Evolutionary conservation across 352 stramenopile genomes (phyloP), one percentile per base, ranked within the genome.

Genomic region (Globisporangium uncinulatum): DNA sequence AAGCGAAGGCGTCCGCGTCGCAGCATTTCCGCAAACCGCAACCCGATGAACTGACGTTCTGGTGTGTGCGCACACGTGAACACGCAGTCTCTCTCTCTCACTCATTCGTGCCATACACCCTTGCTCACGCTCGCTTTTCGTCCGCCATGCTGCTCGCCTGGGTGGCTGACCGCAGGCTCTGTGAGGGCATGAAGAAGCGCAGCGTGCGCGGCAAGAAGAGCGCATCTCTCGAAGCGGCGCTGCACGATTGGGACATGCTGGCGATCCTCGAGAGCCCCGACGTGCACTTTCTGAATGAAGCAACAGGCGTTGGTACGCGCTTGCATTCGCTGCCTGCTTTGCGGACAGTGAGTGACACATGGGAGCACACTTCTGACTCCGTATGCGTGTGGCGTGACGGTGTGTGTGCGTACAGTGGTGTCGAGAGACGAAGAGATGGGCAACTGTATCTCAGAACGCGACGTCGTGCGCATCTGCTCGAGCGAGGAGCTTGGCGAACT

Each of bases 231-330:
- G 66, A 64, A 36, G 57, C 59, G 3, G 62, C 71, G 7, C 62
- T 82, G 42, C 50, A 47, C 44, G 69, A 85, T 29, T 89, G 79
- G 77, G 66, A 84, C 8, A 63, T 92, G 49, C 21, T 67, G 21
- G 49, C 67, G 21, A 65, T 71, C 36, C 47, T 82, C 42, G 51
- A 79, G 45, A 63, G 72, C 45, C 45, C 57, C 4, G 61, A 82
- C 6, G 6, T 86, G 51, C 74, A 85, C 46, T 89, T 87, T 34
- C 73, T 92, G 57, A 92, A 92, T 60, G 83, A 92, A 56, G 83
- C 83, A 6, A 86, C 83, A 42, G 83, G 83, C 1, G 59, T 79
- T 15, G 70, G 70, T 76, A 45, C 17, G 58, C 42, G 9, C 29
- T 13, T 37, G 34, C 34, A 13, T 39, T 39, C 10, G 34, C 34